These are phyloP conservation scores for Neckera pumila DNA, from an alignment of 225 moss, liverwort and hornwort genomes.

Conservation along the genomic window DNA sequence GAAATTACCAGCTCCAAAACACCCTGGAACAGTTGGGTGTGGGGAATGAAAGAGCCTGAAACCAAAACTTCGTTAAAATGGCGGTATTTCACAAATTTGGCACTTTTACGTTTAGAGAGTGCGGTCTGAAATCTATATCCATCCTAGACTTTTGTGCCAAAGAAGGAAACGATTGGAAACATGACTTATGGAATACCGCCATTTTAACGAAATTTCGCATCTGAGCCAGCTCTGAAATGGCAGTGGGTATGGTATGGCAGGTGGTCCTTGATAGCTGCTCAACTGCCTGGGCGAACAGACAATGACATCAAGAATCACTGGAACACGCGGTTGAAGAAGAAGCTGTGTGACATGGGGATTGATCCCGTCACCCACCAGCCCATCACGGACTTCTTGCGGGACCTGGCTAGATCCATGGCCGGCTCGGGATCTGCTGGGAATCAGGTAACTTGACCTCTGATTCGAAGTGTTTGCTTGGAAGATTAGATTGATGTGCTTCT, in stretches of 20 bases:
- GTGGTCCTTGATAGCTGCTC: constrained; percentile 78
- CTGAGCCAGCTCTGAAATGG: not conserved
- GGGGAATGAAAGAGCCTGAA: not conserved
- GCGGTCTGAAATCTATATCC: too few relatives aligned
- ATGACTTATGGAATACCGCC: too few relatives aligned
- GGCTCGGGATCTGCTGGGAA: not conserved
- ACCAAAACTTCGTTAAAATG: too few relatives aligned
- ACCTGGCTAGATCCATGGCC: not conserved
- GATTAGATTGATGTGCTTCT: not conserved
- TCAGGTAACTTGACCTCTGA: not conserved
- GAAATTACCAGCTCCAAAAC: not conserved
- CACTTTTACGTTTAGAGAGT: too few relatives aligned
- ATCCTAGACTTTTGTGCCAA: too few relatives aligned
- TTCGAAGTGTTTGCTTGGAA: not conserved
- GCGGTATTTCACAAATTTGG: too few relatives aligned
- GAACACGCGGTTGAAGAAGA: constrained; percentile 85
- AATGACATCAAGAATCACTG: constrained; percentile 93
- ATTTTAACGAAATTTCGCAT: too few relatives aligned
- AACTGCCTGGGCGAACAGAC: constrained; percentile 75
- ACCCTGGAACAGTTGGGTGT: not conserved
- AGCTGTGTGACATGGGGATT: constrained; percentile 57
- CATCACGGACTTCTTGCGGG: not conserved
- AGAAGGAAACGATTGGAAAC: too few relatives aligned
- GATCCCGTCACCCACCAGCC: constrained; percentile 55
- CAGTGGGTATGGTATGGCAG: constrained; percentile 10